phyloP scores from a whole-genome alignment of 345 rosid species.

The Abelmoschus esculentus region DNA sequence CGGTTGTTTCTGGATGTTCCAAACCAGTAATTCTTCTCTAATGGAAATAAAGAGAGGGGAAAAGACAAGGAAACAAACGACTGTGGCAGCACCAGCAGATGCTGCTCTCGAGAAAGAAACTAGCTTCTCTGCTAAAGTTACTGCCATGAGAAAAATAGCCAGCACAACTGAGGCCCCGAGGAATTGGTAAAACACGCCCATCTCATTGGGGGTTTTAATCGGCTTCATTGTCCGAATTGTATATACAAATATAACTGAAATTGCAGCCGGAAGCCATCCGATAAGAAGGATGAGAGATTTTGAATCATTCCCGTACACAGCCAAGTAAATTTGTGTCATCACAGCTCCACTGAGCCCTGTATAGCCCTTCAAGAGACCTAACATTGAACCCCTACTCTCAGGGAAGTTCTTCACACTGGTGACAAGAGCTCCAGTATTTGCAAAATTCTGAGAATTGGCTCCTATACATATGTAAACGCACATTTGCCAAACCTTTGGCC shows the following conservation, averaged over 20 bases:
- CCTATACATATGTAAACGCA: conserved; percentile 68
- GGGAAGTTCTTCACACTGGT: conserved; percentile 88
- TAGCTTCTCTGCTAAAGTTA: conserved; percentile 47
- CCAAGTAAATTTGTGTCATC: conserved; percentile 70
- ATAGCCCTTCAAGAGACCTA: conserved; percentile 76
- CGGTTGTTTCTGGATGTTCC: conserved; percentile 43
- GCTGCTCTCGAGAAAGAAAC: conserved; percentile 44
- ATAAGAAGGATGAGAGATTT: conserved; percentile 66
- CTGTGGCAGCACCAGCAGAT: conserved; percentile 38
- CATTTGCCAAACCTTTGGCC: conserved; percentile 79
- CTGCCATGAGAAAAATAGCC: conserved; percentile 69
- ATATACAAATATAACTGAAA: conserved; percentile 63
- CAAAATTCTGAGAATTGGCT: conserved; percentile 82
- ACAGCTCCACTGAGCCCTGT: conserved; percentile 84
- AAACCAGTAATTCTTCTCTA: conserved; percentile 49
- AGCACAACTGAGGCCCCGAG: conserved; percentile 46
- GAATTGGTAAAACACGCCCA: conserved; percentile 43
- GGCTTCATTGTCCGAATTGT: conserved; percentile 46
- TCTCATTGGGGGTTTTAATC: conserved; percentile 50
- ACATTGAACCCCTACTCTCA: conserved; percentile 68
- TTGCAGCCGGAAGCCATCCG: conserved; percentile 78
- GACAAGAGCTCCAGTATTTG: conserved; percentile 80
- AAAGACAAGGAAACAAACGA: conserved; percentile 46
- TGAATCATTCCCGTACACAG: conserved; percentile 68
- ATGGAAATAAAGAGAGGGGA: conserved; percentile 51